A percentile compares a stretch with the other conserved stretches of the same genome.
These are phyloP conservation scores for Russula foetens DNA, from an alignment of 768 basidiomycete species.

Conservation along the genomic window DNA sequence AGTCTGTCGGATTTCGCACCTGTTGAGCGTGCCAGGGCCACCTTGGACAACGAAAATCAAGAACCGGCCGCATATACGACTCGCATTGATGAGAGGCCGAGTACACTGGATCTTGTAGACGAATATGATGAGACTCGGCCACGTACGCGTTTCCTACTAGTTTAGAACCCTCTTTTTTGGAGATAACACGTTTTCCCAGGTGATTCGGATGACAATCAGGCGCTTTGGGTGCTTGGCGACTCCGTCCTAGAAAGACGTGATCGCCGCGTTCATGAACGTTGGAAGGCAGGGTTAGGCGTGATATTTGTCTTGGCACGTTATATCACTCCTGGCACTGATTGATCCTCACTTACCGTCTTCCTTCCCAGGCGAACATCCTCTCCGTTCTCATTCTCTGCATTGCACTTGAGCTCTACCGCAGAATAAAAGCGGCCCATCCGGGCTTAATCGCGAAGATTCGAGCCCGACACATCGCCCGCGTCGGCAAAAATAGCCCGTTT, in stretches of 20 bases:
- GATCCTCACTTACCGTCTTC: background rate
- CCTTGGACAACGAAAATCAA: background rate
- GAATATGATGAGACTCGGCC: background rate
- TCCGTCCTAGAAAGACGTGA: conserved; percentile 1
- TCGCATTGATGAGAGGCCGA: background rate
- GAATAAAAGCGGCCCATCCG: conserved; percentile 9
- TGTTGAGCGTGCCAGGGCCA: background rate
- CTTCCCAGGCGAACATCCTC: conserved; percentile 2
- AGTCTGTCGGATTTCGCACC: background rate
- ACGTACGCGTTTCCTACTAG: background rate
- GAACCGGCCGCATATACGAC: background rate
- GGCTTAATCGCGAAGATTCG: conserved; percentile 1
- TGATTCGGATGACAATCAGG: background rate
- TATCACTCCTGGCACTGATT: too few species aligned
- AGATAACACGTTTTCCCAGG: background rate
- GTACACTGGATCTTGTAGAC: background rate
- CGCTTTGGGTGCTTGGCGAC: conserved; percentile 9
- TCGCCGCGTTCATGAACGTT: conserved; percentile 3
- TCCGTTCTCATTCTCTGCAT: conserved; percentile 6
- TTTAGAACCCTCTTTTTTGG: background rate
- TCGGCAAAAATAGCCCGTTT: background rate
- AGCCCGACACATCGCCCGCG: conserved; percentile 3
- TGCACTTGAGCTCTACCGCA: conserved; percentile 9
- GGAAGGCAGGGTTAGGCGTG: conserved; percentile 9
- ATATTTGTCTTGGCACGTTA: conserved; percentile 10